Conservation (phyloP, 2,329 filamentous ascomycete genomes). For the Calonectria pteridis region DNA sequence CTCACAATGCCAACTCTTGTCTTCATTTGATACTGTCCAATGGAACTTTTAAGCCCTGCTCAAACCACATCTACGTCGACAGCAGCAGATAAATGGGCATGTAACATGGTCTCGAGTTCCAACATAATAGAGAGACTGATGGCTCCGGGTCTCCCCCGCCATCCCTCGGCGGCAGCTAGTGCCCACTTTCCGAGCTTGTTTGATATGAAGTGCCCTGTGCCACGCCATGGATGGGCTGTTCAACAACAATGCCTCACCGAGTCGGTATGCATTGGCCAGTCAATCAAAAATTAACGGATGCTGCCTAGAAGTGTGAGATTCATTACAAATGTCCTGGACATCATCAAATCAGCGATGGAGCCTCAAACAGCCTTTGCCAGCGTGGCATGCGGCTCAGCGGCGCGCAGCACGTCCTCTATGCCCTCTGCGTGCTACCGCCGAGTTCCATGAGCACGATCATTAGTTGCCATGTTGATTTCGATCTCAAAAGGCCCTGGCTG, state of each 20-base stretch:
- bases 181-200: conserved; percentile 22
- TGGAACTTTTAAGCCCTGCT: conserved; percentile 6
- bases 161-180: conserved; percentile 9
- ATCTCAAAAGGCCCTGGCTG: conserved; percentile 16
- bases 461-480: background rate
- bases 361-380: conserved; percentile 30
- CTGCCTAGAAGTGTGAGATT: conserved; percentile 8
- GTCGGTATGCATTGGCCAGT: conserved; percentile 24
- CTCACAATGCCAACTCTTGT: conserved; percentile 17
- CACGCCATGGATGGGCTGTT: background rate
- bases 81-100: conserved; percentile 31
- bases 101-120: conserved; percentile 21
- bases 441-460: conserved; percentile 4
- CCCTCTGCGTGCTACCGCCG: conserved; percentile 22
- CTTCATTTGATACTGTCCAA: background rate
- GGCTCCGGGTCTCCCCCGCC: conserved; percentile 14
- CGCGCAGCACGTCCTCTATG: background rate
- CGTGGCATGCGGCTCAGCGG: conserved; percentile 23
- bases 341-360: conserved; percentile 7
- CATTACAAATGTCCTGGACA: conserved; percentile 16
- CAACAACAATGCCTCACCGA: conserved; percentile 21
- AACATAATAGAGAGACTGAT: background rate
- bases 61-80: conserved; percentile 13
- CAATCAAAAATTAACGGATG: conserved; percentile 20
- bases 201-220: background rate